Percentiles rank a stretch among this genome's conserved stretches.
These are phyloP conservation scores for Coniochaeta ligniaria DNA, from an alignment of 2,329 filamentous ascomycete species.

Conservation along the genomic window DNA sequence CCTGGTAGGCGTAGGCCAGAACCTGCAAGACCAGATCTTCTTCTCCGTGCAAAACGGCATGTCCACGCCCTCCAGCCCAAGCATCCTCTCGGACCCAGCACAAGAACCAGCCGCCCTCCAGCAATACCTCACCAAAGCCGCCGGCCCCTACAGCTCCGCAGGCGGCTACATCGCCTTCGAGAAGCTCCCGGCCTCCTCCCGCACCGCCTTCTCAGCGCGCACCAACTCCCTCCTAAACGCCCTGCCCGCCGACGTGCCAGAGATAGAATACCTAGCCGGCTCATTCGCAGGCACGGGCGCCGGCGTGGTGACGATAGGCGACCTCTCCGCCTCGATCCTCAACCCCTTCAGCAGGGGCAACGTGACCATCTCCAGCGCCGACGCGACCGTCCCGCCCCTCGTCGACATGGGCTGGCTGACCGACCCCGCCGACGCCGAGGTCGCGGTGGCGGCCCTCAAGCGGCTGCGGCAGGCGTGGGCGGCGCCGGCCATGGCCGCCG, in stretches of 20 bases:
- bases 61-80: conserved; percentile 21
- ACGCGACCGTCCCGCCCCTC: conserved; percentile 12
- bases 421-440: conserved; percentile 28
- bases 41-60: conserved; percentile 25
- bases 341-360: conserved; percentile 4
- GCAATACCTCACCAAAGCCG: conserved; percentile 8
- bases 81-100: conserved; percentile 15
- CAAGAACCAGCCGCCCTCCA: conserved; percentile 13
- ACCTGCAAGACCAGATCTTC: conserved; percentile 46
- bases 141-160: conserved; percentile 17
- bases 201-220: conserved; percentile 11
- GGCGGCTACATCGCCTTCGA: conserved; percentile 21
- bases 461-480: conserved; percentile 27
- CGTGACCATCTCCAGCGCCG: conserved; percentile 15
- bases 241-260: conserved; percentile 16
- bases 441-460: conserved; percentile 29
- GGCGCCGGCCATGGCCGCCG: conserved; percentile 17
- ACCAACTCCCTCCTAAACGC: conserved; percentile 11
- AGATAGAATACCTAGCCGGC: conserved; percentile 23
- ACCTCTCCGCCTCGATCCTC: too few relatives aligned
- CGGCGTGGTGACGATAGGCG: not conserved
- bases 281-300: not conserved
- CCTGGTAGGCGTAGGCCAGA: conserved; percentile 43
- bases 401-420: conserved; percentile 26
- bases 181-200: conserved; percentile 19